Base-by-base conservation (phyloP, 768 basidiomycete genomes). In the Russula lepida region DNA sequence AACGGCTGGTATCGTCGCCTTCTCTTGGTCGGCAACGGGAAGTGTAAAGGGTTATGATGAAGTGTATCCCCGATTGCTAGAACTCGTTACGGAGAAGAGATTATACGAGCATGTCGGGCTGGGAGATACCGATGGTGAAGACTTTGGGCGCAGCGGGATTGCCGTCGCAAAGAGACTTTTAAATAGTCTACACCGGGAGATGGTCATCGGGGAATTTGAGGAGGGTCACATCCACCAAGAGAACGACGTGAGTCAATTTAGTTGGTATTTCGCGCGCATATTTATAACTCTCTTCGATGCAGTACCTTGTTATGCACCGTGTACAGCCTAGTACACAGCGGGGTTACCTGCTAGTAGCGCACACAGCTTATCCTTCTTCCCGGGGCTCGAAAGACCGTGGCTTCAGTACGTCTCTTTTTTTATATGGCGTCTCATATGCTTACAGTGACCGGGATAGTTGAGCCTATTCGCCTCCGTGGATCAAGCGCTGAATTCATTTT, bases 201-300 rank as follows among this genome's bases (percentile, higher is more conserved):
- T 98, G 91, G 81, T 91, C 3, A 75, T 92, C n/a, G 84, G 79
- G 2, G 89, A 84, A 0, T 98, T 82, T 64, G 83, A 85, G 61
- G 97, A 99, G 72, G 95, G 93, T 0, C 92, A 98, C 74, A 92
- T 98, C 11, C 95, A 95, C 69, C 93, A 98, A 71, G 97, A 98
- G 71, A 93, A 90, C 64, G 86, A 98, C 71, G 95, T 90, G 71
- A 74, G 27, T 19, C 21, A 15, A 15, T n/a, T 12, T 19, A 30
- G 25, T 39, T 46, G 9, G n/a, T 15, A 8, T 39, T 13, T 33
- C n/a, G n/a, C 48, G 35, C 35, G 32, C 35, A 47, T 8, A n/a
- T 47, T 11, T 50, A 2, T 32, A 19, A 56, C 23, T 41, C 49
- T 44, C 56, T 56, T 41, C 23, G 3, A 19, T 2, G 25, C 70